phyloP scores from a whole-genome alignment of 1,139 yeast genomes.

The Blastobotrys ciferrii region DNA sequence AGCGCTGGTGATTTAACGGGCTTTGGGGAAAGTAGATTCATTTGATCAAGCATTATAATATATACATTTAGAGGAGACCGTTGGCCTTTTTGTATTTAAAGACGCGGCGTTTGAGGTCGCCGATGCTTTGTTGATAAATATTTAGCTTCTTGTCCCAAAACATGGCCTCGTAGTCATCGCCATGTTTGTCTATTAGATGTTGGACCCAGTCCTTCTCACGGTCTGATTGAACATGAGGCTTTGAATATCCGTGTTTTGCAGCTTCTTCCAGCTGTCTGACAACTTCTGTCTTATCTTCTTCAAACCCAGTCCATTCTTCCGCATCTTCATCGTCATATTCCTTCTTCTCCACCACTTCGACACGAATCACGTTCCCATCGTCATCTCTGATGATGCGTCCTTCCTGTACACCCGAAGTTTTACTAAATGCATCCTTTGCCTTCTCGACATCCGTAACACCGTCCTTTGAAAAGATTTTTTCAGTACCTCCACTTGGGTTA shows the following conservation, averaged over 20 bases:
- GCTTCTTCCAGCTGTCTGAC: conserved; percentile 67
- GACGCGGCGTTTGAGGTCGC: conserved; percentile 71
- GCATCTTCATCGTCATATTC: conserved; percentile 34
- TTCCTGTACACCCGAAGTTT: conserved; percentile 60
- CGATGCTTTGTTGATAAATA: conserved; percentile 78
- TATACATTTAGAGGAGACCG: conserved; percentile 13
- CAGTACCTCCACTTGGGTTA: conserved; percentile 47
- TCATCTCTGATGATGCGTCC: conserved; percentile 78
- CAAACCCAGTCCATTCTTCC: conserved; percentile 28
- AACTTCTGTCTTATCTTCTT: conserved; percentile 42
- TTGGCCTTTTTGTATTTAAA: conserved; percentile 61
- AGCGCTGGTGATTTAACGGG: too few relatives aligned
- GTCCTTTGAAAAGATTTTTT: conserved; percentile 38
- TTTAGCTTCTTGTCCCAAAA: conserved; percentile 87
- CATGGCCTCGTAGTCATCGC: conserved; percentile 87
- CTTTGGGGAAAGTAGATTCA: too few relatives aligned
- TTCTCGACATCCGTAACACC: conserved; percentile 36
- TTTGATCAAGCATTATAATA: not conserved
- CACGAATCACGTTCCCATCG: conserved; percentile 64
- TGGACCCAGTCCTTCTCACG: conserved; percentile 76
- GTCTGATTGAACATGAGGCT: conserved; percentile 60
- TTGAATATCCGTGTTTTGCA: conserved; percentile 53
- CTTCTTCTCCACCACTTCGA: conserved; percentile 59
- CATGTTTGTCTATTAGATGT: conserved; percentile 67
- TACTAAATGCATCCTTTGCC: conserved; percentile 42